Evolutionary conservation across 1,139 yeast species (phyloP), one percentile per base, ranked within the genome.

Genomic region (Debaryomycetaceae sp.): DNA sequence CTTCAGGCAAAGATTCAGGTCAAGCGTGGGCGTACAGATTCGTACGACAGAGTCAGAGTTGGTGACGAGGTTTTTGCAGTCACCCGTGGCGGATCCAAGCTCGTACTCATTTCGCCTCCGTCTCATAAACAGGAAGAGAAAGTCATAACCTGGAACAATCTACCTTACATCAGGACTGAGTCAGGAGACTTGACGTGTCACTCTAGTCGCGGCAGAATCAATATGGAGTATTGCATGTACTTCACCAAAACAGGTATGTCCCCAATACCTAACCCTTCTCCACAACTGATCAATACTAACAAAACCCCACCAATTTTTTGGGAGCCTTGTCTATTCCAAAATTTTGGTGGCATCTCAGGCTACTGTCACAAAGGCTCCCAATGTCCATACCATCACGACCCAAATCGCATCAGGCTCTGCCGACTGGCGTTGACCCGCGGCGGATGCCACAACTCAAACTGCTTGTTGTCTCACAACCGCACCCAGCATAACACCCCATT

Each of bases 401-500:
- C 59, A 23, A 42, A 57, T 9, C 74, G 64, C 30, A 63, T 78
- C 14, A 69, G 76, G 9, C 49, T 82, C 8, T 83, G 94, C 51
- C 71, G 72, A 20, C 6, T 58, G 55, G 18, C 68, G 49, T 36
- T 53, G 77, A 29, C 56, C 53, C 24, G 71, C 68, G 8, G 56
- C 56, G 27, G 27, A 9, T 83, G 93, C 46, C 41, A 42, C 15
- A 60, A 60, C 26, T 50, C 56, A n/a, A 46, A 64, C 16, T 84
- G 94, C 48, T 52, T 61, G 10, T 52, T 76, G 17, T 73, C 78
- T 19, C 94, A 83, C 51, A 51, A 49, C 3, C 70, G 79, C 5
- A 65, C 65, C 24, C 78, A 79, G 39, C 71, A 62, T 51, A 83
- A 83, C 48, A 65, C 85, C 2, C 88, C 93, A 7, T 46, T 74